Evolutionary conservation across 2,329 filamentous ascomycete species (phyloP).

Genomic region (Huntiella bhutanensis): DNA sequence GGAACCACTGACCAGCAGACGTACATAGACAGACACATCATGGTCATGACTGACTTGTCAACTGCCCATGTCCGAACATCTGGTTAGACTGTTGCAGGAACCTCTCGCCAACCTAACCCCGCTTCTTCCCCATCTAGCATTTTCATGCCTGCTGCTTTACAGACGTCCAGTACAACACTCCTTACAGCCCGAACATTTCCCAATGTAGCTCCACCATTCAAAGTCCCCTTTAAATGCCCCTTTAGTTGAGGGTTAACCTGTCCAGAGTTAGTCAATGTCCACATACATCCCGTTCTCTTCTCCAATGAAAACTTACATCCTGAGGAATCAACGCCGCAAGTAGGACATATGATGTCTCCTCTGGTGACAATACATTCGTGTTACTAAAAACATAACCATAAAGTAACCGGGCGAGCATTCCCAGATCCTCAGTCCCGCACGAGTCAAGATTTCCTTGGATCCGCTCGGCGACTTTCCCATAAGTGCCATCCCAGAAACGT

Average conservation of each 20-base stretch:
- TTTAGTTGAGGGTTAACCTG: conserved; percentile 34
- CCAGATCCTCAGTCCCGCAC: conserved; percentile 31
- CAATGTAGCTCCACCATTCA: conserved; percentile 29
- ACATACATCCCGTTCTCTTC: not conserved
- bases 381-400: conserved; percentile 33
- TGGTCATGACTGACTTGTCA: no score
- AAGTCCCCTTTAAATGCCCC: conserved; percentile 30
- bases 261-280: not conserved
- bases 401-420: conserved; percentile 26
- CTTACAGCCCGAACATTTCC: conserved; percentile 31
- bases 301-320: conserved; percentile 21
- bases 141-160: conserved; percentile 27
- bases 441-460: conserved; percentile 30
- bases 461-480: conserved; percentile 28
- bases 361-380: conserved; percentile 23
- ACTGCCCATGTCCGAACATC: no score
- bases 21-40: no score
- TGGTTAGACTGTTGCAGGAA: no score
- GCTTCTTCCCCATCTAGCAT: conserved; percentile 14
- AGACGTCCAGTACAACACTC: conserved; percentile 26
- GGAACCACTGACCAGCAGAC: no score
- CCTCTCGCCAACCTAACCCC: no score
- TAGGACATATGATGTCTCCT: conserved; percentile 32
- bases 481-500: conserved; percentile 28
- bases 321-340: conserved; percentile 32